Evolutionary conservation across 495 filamentous ascomycete species (phyloP), one percentile per base, ranked within the genome.

Genomic region (Melanomma pulvis-pyrius): DNA sequence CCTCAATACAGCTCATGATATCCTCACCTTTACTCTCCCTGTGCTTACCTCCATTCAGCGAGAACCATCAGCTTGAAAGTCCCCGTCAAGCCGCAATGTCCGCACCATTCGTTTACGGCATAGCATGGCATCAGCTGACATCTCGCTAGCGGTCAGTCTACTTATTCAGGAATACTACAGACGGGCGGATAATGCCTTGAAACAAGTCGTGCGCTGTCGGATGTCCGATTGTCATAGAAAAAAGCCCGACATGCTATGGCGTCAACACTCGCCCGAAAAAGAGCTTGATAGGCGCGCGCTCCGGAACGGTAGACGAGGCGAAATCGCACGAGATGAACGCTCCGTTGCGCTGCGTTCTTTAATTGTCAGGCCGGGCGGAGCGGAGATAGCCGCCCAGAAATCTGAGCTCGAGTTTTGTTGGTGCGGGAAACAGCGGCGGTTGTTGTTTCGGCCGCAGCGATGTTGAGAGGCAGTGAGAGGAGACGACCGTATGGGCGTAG

Each of bases 101-200:
- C n/a, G n/a, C n/a, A n/a, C n/a, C n/a, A n/a, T n/a, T n/a, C n/a
- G n/a, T n/a, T n/a, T n/a, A n/a, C n/a, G n/a, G n/a, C n/a, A n/a
- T n/a, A n/a, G n/a, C n/a, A n/a, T n/a, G n/a, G n/a, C n/a, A n/a
- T 44, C 39, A 44, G 39, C 39, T 44, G 39, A 44, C 39, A 44
- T 3, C 13, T 2, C 39, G 9, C 39, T n/a, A 17, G 8, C 8
- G 5, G 4, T 34, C 12, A 5, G 30, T 34, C 4, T 12, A 5
- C 12, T 34, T 34, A 34, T 7, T n/a, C 2, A 2, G 13, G 9
- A n/a, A 44, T 44, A n/a, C 9, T 17, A 15, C n/a, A 44, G n/a
- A 44, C 32, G 13, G 13, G 8, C 39, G 39, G 39, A 44, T 44
- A n/a, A 11, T n/a, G 17, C 17, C 39, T 11, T 44, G 39, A 44